Conservation (phyloP, 306 rosid species). For the Argentina anserina region DNA sequence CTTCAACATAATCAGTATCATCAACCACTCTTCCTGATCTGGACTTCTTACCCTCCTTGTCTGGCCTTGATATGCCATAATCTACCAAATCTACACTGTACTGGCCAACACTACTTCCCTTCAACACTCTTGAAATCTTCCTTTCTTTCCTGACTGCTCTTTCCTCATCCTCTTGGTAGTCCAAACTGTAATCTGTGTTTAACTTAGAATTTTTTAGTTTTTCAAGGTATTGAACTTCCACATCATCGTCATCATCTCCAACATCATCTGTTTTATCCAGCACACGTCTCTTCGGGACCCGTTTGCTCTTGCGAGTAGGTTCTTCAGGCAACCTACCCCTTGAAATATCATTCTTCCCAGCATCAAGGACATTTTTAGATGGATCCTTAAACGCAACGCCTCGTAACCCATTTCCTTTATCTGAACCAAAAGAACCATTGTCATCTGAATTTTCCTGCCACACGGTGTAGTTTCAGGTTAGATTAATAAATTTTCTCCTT, state of each 20-base stretch:
- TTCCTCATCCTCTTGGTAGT: constrained; percentile 32
- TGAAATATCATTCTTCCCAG: constrained; percentile 13
- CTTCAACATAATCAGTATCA: constrained; percentile 35
- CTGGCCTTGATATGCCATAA: constrained; percentile 19
- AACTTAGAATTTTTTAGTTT: constrained; percentile 25
- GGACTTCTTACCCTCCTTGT: constrained; percentile 36
- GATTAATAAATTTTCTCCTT: not conserved
- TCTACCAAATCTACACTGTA: constrained; percentile 17
- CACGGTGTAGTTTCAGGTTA: not conserved
- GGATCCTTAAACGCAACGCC: not conserved
- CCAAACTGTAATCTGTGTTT: constrained; percentile 18
- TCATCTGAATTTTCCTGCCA: constrained; percentile 26
- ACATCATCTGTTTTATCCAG: constrained; percentile 18
- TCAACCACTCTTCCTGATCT: constrained; percentile 25
- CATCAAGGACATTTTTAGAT: not conserved
- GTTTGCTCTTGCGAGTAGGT: constrained; percentile 30
- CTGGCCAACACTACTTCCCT: constrained; percentile 17
- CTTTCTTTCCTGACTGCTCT: constrained; percentile 32
- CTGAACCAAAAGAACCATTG: constrained; percentile 12
- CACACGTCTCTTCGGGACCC: constrained; percentile 24
- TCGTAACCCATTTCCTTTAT: constrained; percentile 11
- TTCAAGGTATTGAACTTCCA: constrained; percentile 32
- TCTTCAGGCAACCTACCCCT: constrained; percentile 14
- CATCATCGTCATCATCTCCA: constrained; percentile 16
- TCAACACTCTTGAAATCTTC: constrained; percentile 29